Conservation (phyloP, 495 filamentous ascomycete genomes). For the Trichoderma parareesei region DNA sequence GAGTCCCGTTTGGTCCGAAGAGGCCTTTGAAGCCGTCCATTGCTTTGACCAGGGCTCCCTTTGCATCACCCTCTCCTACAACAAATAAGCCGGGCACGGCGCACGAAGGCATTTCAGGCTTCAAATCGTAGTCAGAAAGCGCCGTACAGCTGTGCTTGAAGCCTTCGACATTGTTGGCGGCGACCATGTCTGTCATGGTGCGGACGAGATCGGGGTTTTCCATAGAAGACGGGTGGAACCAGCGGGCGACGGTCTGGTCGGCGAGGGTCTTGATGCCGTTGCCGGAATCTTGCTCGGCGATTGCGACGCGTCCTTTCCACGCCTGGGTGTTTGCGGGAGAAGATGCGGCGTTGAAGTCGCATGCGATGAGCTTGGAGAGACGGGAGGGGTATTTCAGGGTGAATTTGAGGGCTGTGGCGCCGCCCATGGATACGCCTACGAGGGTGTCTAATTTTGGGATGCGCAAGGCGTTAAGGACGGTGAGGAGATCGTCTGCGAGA, state of each 20-base stretch:
- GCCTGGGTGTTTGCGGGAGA: slow-evolving; percentile 62
- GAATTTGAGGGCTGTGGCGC: slow-evolving; percentile 63
- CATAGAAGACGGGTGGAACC: slow-evolving; percentile 58
- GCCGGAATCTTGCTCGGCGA: slow-evolving; percentile 47
- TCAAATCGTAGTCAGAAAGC: slow-evolving; percentile 68
- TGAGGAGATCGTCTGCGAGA: slow-evolving; percentile 55
- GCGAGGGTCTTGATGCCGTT: slow-evolving; percentile 53
- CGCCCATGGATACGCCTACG: slow-evolving; percentile 71
- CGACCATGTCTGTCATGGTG: slow-evolving; percentile 46
- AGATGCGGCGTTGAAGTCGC: slow-evolving; percentile 65
- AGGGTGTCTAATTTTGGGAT: slow-evolving; percentile 52
- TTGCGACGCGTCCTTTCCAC: slow-evolving; percentile 65
- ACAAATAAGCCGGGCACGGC: slow-evolving; percentile 56
- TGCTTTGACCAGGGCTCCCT: slow-evolving; percentile 61
- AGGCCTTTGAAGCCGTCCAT: slow-evolving; percentile 63
- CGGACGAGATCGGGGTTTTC: slow-evolving; percentile 45
- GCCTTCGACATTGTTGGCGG: slow-evolving; percentile 55
- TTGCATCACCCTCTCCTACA: slow-evolving; percentile 58
- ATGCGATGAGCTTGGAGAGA: slow-evolving; percentile 56
- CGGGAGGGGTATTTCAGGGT: slow-evolving; percentile 55
- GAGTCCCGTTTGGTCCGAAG: slow-evolving; percentile 42
- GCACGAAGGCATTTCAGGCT: slow-evolving; percentile 49
- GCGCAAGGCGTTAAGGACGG: slow-evolving; percentile 49
- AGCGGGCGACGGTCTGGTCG: slow-evolving; percentile 58
- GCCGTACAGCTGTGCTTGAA: slow-evolving; percentile 63